Base-by-base conservation (phyloP, 2,329 filamentous ascomycete species). In the Penicillium corylophilum region DNA sequence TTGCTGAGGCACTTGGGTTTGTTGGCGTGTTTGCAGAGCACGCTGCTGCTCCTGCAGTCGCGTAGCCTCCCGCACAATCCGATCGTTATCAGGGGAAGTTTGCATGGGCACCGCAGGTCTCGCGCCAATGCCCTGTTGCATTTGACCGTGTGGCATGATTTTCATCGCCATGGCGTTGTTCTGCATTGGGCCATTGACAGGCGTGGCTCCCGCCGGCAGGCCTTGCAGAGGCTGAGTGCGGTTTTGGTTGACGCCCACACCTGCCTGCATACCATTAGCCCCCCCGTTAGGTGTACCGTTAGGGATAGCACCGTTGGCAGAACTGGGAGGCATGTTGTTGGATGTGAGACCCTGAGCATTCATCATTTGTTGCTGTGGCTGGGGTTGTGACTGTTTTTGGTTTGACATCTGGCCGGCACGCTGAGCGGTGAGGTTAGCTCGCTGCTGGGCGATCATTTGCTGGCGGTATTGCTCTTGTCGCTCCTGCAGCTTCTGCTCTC, bases 401-500 rank as follows among this genome's bases (percentile, higher is more conserved):
- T 66, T 74, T 41, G 70, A 69, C 46, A 71, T 63, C 59, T 75
- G 73, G 39, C 71, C 71, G 33, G 65, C 65, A 63, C 74, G 74
- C 54, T 76, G 73, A 61, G 70, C 70, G 33, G 71, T 72, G 50
- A 77, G 59, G 45, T 67, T 75, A 29, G 75, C 79, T 65, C 78
- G 72, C 64, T 80, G 77, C 61, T 79, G 78, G 50, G 77, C 75
- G 55, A 82, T 73, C 65, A 88, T 79, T 67, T 88, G 85, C 64
- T 83, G 81, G 51, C 87, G 82, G 62, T 84, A 82, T 53, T 81
- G 77, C 65, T 82, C 76, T 63, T 81, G 77, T 52, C 77, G 75
- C 69, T 83, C 81, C 51, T 78, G 75, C 48, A 81, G 65, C 64
- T 84, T 83, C 65, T 92, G 80, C 62, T 97, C 93, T 40, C 90